These are phyloP conservation scores for Clitoria ternatea DNA, from an alignment of 306 rosid genomes.

Conservation along the genomic window DNA sequence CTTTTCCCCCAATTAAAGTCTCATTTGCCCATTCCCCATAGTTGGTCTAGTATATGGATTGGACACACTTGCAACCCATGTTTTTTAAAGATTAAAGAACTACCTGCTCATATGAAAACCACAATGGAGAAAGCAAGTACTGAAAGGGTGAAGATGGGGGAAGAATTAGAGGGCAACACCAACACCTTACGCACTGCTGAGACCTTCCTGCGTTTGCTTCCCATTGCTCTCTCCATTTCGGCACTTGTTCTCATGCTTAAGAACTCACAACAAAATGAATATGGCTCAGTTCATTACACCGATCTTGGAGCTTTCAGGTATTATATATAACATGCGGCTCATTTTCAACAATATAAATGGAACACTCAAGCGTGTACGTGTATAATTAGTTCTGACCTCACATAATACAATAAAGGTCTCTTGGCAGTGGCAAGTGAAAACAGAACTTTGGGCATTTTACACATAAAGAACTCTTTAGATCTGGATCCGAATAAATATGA, in stretches of 20 bases:
- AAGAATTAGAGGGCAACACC: slow-evolving; percentile 11
- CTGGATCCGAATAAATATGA: neutral
- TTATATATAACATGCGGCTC: no score
- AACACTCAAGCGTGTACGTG: neutral
- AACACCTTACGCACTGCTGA: slow-evolving; percentile 54
- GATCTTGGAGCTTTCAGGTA: slow-evolving; percentile 80
- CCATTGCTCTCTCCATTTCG: slow-evolving; percentile 70
- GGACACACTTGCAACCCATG: no score
- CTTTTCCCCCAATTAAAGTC: no score
- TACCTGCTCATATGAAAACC: no score
- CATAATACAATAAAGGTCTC: no score
- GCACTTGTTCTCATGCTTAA: slow-evolving; percentile 84
- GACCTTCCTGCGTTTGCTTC: slow-evolving; percentile 64
- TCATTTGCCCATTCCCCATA: no score
- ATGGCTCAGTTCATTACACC: slow-evolving; percentile 64
- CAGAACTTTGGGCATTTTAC: neutral
- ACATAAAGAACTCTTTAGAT: neutral
- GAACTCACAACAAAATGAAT: slow-evolving; percentile 59
- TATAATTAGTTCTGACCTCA: neutral
- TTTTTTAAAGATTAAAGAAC: no score
- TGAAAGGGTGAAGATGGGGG: slow-evolving; percentile 11
- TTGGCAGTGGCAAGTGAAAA: neutral
- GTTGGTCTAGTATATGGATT: no score
- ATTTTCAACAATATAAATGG: no score
- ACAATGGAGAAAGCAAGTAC: no score